Evolutionary conservation across 352 stramenopile genomes (phyloP), one percentile per base, ranked within the genome.

Genomic region (Globisporangium emineosum): DNA sequence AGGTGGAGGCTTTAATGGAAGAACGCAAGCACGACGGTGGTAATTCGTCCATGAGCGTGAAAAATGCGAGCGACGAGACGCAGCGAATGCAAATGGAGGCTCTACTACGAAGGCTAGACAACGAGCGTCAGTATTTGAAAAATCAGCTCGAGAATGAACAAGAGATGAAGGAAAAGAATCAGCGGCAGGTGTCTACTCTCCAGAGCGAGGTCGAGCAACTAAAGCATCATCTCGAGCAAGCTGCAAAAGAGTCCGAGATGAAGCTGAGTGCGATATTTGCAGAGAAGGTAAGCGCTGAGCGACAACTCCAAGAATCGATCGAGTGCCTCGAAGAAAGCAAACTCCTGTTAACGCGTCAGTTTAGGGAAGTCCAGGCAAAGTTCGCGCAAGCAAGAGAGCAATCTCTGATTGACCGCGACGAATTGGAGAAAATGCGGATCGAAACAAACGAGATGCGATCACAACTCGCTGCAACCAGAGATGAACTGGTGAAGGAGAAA

Each of bases 41-140:
- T 0, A 71, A 62, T 5, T 57, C 65, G 0, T 60, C 52, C 0
- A 83, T 88, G 64, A 83, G 79, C 56, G 78, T 76, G 0, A 88
- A 88, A 64, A 86, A 74, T n/a, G 83, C 85, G 13, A 87, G 70
- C 35, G 85, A 94, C 25, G 86, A 94, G 57, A 89, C 83, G 0
- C 78, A 91, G 25, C 82, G 83, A 2, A 78, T 92, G 63, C 83
- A 92, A 55, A 88, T 89, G 74, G 86, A 94, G 57, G 84, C 82
- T n/a, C 60, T 90, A 1, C 50, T 94, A 6, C 72, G 86, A 21
- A 68, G 83, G 2, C 78, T 94, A 1, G 85, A 91, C 49, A 92
- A 94, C 42, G 83, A 94, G 49, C 77, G 86, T 1, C 81, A 91
- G 49, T 94, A 94, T 52, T 60, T 94, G 30, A 92, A 93, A 62